phyloP scores from a whole-genome alignment of 345 rosid genomes.

The Rubroshorea leprosula region DNA sequence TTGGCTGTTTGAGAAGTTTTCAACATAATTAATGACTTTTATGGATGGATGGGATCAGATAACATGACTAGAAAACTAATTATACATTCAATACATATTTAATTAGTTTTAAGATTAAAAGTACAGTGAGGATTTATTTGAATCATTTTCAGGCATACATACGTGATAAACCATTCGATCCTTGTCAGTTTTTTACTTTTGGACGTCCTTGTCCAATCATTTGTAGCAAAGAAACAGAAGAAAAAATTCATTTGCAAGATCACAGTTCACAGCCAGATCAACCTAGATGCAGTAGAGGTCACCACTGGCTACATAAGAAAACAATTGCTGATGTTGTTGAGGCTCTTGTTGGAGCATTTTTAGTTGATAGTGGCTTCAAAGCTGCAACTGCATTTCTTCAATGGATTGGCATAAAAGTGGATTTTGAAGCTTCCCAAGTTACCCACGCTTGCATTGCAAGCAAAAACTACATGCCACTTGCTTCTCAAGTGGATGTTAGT shows the following conservation, averaged over 20 bases:
- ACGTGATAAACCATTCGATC: constrained; percentile 82
- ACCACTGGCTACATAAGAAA: constrained; percentile 74
- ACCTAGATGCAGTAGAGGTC: constrained; percentile 74
- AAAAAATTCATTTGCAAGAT: constrained; percentile 35
- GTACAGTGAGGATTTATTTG: background rate
- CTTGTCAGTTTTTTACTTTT: constrained; percentile 70
- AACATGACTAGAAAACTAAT: no score
- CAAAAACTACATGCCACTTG: constrained; percentile 47
- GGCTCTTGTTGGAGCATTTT: constrained; percentile 87
- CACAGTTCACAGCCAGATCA: constrained; percentile 23
- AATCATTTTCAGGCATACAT: constrained; percentile 57
- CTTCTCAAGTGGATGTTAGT: constrained; percentile 35
- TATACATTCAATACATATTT: background rate
- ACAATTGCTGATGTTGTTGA: constrained; percentile 90
- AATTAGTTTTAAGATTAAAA: background rate
- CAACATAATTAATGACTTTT: no score
- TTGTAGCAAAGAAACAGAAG: constrained; percentile 45
- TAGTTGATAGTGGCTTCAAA: constrained; percentile 87
- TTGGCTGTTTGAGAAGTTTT: no score
- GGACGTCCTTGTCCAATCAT: constrained; percentile 62
- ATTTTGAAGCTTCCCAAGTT: constrained; percentile 55
- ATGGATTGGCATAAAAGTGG: constrained; percentile 77
- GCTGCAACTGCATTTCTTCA: constrained; percentile 78
- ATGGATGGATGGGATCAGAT: no score
- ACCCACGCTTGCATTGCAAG: constrained; percentile 49